phyloP scores from a whole-genome alignment of 805 yeast genomes.

The Brettanomyces nanus region DNA sequence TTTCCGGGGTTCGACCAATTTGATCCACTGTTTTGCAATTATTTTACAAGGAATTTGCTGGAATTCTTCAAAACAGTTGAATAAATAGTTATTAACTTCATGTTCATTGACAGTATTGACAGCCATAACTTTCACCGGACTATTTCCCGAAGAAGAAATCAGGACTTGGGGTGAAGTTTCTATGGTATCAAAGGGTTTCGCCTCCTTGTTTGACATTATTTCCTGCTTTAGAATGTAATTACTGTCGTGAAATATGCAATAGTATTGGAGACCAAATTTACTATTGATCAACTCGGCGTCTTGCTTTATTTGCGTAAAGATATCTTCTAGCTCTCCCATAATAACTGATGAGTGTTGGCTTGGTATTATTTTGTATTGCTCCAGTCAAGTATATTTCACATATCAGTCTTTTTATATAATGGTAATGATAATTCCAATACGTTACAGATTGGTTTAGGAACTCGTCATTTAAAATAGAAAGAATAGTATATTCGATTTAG shows the following conservation, averaged over 20 bases:
- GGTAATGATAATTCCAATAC: too few relatives aligned
- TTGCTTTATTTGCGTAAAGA: not conserved
- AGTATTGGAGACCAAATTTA: slow-evolving; percentile 1
- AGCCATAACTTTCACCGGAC: slow-evolving; percentile 4
- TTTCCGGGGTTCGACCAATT: slow-evolving; percentile 55
- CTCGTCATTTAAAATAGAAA: too few relatives aligned
- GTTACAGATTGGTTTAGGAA: too few relatives aligned
- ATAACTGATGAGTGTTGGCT: too few relatives aligned
- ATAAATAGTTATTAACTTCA: slow-evolving; percentile 18
- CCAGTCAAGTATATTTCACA: too few relatives aligned
- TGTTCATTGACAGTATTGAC: slow-evolving; percentile 14
- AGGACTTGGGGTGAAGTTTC: too few relatives aligned
- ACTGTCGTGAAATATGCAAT: slow-evolving; percentile 1
- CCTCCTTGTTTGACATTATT: not conserved
- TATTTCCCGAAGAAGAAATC: not conserved
- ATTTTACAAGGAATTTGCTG: slow-evolving; percentile 52
- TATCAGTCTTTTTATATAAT: too few relatives aligned
- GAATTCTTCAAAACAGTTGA: slow-evolving; percentile 28
- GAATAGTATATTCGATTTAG: too few relatives aligned
- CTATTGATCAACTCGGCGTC: not conserved
- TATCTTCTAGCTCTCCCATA: not conserved
- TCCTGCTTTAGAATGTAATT: not conserved
- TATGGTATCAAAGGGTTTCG: not conserved
- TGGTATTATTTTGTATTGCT: too few relatives aligned
- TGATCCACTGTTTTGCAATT: slow-evolving; percentile 63